Conservation (phyloP, 257 asterid genomes). For the Ligustrum vulgare region DNA sequence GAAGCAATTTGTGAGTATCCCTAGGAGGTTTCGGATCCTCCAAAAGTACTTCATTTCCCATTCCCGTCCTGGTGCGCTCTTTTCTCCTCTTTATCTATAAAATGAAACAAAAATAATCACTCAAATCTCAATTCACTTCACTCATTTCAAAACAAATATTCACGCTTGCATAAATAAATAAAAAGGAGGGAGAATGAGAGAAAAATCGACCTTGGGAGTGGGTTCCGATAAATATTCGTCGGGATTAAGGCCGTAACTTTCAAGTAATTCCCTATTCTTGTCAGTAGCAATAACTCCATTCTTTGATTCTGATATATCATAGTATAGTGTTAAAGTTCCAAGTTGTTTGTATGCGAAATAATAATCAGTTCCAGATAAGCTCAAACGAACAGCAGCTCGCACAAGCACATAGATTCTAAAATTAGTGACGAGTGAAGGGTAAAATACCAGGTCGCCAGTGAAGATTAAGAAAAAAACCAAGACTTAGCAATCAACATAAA, state of each 20-base stretch:
- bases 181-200: not conserved
- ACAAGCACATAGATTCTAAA: not conserved
- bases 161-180: not conserved
- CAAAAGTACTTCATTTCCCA: slow-evolving; percentile 23
- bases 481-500: not conserved
- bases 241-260: slow-evolving; percentile 74
- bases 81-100: slow-evolving; percentile 59
- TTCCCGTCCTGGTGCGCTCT: slow-evolving; percentile 41
- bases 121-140: not conserved
- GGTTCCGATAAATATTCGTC: slow-evolving; percentile 67
- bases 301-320: slow-evolving; percentile 49
- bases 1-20: slow-evolving; percentile 95
- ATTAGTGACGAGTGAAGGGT: not conserved
- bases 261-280: slow-evolving; percentile 63
- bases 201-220: slow-evolving; percentile 55
- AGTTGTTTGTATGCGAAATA: not conserved
- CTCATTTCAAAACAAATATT: not conserved
- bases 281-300: slow-evolving; percentile 41
- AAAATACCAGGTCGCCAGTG: too few relatives aligned
- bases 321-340: not conserved
- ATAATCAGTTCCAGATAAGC: not conserved
- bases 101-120: not conserved
- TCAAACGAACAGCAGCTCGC: not conserved
- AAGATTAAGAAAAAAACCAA: not conserved
- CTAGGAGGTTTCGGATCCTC: slow-evolving; percentile 68